phyloP scores from a whole-genome alignment of 345 rosid species.

The Pistacia atlantica region DNA sequence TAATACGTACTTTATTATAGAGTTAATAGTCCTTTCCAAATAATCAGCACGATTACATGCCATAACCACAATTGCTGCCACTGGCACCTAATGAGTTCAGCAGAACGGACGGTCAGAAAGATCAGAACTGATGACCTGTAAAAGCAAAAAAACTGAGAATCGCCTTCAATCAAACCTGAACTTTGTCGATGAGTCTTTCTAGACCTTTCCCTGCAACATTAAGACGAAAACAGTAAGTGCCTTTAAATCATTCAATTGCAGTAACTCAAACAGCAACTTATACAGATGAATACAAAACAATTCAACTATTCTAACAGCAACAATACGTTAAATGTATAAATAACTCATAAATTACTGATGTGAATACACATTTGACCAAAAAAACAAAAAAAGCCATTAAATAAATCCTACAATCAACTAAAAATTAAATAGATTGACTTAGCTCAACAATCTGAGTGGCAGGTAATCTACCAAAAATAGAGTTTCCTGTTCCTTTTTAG shows the following conservation, averaged over 20 bases:
- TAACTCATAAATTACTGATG: too few species aligned
- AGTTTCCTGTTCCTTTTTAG: too few species aligned
- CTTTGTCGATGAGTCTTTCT: conserved; percentile 53
- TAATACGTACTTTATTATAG: conserved; percentile 65
- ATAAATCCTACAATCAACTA: too few species aligned
- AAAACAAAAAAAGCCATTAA: too few species aligned
- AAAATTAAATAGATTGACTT: too few species aligned
- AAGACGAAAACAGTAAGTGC: conserved; percentile 20
- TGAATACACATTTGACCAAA: too few species aligned
- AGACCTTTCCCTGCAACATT: conserved; percentile 70
- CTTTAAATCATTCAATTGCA: conserved; percentile 2
- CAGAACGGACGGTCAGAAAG: conserved; percentile 22
- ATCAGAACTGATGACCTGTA: conserved; percentile 11
- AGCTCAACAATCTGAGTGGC: too few species aligned
- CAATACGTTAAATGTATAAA: too few species aligned
- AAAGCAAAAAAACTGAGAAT: conserved; percentile 7
- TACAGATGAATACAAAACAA: neutral
- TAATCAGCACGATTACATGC: conserved; percentile 99
- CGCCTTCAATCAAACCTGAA: conserved; percentile 41
- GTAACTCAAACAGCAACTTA: neutral
- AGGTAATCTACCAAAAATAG: too few species aligned
- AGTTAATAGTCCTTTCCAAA: conserved; percentile 79
- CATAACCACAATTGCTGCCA: conserved; percentile 97
- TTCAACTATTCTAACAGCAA: too few species aligned
- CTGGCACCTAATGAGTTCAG: conserved; percentile 53